Percentiles rank a stretch among this genome's conserved stretches.
phyloP scores from a whole-genome alignment of 768 basidiomycete genomes.

The Floccularia luteovirens region DNA sequence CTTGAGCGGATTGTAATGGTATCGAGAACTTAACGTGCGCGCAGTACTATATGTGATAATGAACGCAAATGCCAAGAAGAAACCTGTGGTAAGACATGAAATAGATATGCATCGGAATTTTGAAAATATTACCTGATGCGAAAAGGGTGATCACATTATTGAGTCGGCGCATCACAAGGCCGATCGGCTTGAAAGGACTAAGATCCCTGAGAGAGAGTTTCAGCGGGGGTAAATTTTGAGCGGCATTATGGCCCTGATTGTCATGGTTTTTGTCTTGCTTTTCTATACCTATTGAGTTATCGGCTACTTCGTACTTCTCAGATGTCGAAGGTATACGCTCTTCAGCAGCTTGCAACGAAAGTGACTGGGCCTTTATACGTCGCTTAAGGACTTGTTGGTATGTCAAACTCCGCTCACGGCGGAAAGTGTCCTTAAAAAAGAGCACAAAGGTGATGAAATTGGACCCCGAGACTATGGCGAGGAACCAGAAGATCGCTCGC shows the following conservation, averaged over 20 bases:
- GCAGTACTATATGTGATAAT: slow-evolving; percentile 68
- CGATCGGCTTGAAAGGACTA: slow-evolving; percentile 63
- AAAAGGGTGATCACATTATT: slow-evolving; percentile 65
- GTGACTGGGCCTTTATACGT: slow-evolving; percentile 19
- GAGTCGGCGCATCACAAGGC: slow-evolving; percentile 43
- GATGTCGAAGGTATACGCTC: too few species aligned
- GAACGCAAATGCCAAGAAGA: slow-evolving; percentile 67
- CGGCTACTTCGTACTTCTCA: not conserved
- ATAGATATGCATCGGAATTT: not conserved
- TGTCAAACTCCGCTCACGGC: slow-evolving; percentile 71
- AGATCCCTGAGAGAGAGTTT: slow-evolving; percentile 60
- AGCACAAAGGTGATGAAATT: slow-evolving; percentile 53
- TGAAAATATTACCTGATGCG: slow-evolving; percentile 46
- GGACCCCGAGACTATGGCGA: slow-evolving; percentile 51
- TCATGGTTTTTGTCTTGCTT: slow-evolving; percentile 11
- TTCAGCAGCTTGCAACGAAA: not conserved
- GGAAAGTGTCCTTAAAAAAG: slow-evolving; percentile 78
- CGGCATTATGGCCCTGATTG: slow-evolving; percentile 11
- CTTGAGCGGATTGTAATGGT: slow-evolving; percentile 60
- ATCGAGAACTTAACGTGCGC: slow-evolving; percentile 55
- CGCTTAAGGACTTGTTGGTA: slow-evolving; percentile 63
- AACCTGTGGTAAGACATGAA: slow-evolving; percentile 29
- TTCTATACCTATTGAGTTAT: not conserved
- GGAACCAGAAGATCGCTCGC: slow-evolving; percentile 82
- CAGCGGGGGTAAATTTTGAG: slow-evolving; percentile 20